A percentile compares a stretch with the other conserved stretches of the same genome.
Evolutionary conservation across 441 rosid genomes (phyloP).

Genomic region (Gossypium trilobum): DNA sequence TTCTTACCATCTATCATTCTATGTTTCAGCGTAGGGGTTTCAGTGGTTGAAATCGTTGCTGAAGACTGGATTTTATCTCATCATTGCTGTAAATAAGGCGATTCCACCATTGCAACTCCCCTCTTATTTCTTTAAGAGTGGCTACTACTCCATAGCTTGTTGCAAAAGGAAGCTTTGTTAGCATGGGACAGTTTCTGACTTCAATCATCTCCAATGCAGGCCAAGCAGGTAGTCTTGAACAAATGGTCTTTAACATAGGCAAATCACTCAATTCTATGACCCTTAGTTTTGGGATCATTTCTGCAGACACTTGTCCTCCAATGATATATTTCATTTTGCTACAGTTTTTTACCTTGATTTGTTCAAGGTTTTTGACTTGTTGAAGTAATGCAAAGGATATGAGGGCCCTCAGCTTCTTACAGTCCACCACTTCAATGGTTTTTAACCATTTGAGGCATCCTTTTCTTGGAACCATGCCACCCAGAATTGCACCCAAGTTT

Average conservation of each 20-base stretch:
- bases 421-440: conserved; percentile 21
- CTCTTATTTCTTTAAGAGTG: conserved; percentile 8
- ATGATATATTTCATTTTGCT: conserved; percentile 20
- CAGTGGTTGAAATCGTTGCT: not conserved
- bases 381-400: conserved; percentile 23
- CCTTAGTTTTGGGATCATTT: conserved; percentile 14
- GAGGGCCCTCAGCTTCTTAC: conserved; percentile 22
- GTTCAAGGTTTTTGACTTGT: conserved; percentile 25
- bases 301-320: conserved; percentile 2
- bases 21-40: not conserved
- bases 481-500: conserved; percentile 19
- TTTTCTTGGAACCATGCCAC: conserved; percentile 22
- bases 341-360: conserved; percentile 22
- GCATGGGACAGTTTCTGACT: conserved; percentile 14
- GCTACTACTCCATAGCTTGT: not conserved
- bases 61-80: not conserved
- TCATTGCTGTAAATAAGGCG: not conserved
- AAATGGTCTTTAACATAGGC: conserved; percentile 9
- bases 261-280: conserved; percentile 17
- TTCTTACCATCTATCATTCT: not conserved
- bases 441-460: conserved; percentile 22
- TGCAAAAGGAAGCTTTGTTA: conserved; percentile 14
- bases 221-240: conserved; percentile 10
- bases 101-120: conserved; percentile 17
- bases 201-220: conserved; percentile 13